A percentile compares a stretch with the other conserved stretches of the same genome.
phyloP scores from a whole-genome alignment of 2,329 filamentous ascomycete genomes.

The Ilyonectria robusta region DNA sequence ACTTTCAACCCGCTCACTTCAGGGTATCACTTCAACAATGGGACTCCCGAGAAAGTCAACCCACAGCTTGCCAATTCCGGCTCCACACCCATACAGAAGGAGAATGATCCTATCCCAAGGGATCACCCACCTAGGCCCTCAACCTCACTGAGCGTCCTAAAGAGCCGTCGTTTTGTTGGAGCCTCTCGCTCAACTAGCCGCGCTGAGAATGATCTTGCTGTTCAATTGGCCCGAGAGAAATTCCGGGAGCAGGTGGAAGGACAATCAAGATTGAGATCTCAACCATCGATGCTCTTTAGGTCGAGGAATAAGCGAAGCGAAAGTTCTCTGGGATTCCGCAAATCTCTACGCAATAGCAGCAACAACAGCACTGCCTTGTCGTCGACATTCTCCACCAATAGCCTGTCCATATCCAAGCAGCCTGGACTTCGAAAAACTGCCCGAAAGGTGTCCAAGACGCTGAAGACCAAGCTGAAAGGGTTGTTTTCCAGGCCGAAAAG shows the following conservation, averaged over 20 bases:
- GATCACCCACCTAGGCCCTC: conserved; percentile 54
- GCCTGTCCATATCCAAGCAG: conserved; percentile 44
- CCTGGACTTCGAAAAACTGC: conserved; percentile 64
- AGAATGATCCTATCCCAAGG: conserved; percentile 45
- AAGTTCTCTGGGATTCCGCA: conserved; percentile 57
- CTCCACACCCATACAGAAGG: conserved; percentile 38
- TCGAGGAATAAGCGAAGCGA: conserved; percentile 54
- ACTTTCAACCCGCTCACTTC: conserved; percentile 43
- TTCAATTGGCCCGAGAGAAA: conserved; percentile 55
- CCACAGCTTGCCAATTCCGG: conserved; percentile 29
- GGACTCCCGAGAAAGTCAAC: conserved; percentile 25
- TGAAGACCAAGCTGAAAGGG: conserved; percentile 73
- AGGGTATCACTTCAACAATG: conserved; percentile 32
- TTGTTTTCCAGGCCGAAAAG: conserved; percentile 51
- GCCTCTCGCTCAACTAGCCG: conserved; percentile 36
- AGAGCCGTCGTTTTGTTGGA: conserved; percentile 48
- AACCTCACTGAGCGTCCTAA: conserved; percentile 70
- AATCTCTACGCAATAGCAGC: conserved; percentile 65
- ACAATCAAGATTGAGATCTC: conserved; percentile 54
- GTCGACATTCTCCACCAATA: conserved; percentile 48
- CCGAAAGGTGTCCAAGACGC: conserved; percentile 72
- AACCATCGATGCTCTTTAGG: conserved; percentile 61
- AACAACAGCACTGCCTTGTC: conserved; percentile 55
- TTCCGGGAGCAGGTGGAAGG: conserved; percentile 54
- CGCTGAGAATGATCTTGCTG: conserved; percentile 51